Evolutionary conservation across 208 protist genomes (phyloP), one percentile per base, ranked within the genome.

Genomic region (Borovskyia barvae): DNA sequence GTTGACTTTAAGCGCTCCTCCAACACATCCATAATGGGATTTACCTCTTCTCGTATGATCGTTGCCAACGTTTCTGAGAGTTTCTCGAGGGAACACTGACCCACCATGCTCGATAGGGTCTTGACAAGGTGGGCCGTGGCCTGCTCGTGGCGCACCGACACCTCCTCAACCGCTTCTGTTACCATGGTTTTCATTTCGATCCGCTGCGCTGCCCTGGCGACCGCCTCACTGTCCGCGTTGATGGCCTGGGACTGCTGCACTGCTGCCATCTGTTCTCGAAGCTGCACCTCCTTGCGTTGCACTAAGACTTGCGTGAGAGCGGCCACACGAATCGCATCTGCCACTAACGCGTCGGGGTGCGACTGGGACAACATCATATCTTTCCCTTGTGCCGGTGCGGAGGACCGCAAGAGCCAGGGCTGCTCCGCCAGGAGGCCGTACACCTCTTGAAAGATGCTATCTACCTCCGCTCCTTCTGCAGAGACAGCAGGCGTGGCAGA

Each of bases 71-170:
- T 58, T 28, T 89, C 75, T 22, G 78, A 72, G 11, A 89, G 65
- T 46, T 74, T 80, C 39, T 89, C 82, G 24, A 66, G 36, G 15
- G 82, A 82, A 71, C 74, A 85, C 51, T 81, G 75, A 15, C 65
- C 65, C 32, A 83, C 70, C 61, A 83, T 77, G 32, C 69, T 72
- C 17, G 75, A 80, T 5, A 89, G 57, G 17, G 82, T 80, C 47
- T 75, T 79, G 5, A 84, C 73, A 5, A 86, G 59, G 48, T 86
- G 78, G 35, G 73, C 64, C 0, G 76, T 86, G 30, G 79, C 81
- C 40, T 86, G 78, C 55, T 90, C 79, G 55, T 86, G 82, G 9
- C 72, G 79, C 20, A 69, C 63, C 25, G 71, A 72, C 24, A 90
- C 76, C 59, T 90, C 79, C 40, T 86, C 76, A 17, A 90, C 43